Conservation (phyloP, 2,329 filamentous ascomycete genomes). For the Fusarium subglutinans region DNA sequence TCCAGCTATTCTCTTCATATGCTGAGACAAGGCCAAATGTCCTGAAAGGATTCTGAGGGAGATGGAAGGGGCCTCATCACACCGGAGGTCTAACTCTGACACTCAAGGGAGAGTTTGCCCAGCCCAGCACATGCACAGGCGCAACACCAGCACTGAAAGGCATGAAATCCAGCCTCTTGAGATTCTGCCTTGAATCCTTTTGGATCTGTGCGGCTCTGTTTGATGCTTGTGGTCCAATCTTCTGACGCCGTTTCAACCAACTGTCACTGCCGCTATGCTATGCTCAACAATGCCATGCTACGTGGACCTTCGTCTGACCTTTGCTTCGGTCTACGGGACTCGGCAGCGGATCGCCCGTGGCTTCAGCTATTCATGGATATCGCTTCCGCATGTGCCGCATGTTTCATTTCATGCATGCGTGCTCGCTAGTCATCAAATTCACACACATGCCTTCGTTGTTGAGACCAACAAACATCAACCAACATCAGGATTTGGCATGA, state of each 20-base stretch:
- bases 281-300: slow-evolving; percentile 9
- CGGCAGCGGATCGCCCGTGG: neutral
- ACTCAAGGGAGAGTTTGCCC: neutral
- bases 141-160: neutral
- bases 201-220: slow-evolving; percentile 25
- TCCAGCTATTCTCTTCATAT: slow-evolving; percentile 9
- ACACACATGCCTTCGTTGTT: neutral
- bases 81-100: slow-evolving; percentile 1
- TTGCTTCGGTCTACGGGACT: neutral
- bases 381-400: slow-evolving; percentile 3
- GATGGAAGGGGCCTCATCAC: slow-evolving; percentile 37
- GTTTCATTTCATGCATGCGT: slow-evolving; percentile 29
- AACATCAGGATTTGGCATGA: slow-evolving; percentile 11
- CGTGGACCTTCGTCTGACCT: slow-evolving; percentile 24
- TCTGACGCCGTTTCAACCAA: slow-evolving; percentile 4
- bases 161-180: slow-evolving; percentile 5
- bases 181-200: slow-evolving; percentile 19
- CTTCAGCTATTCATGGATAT: slow-evolving; percentile 17
- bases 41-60: slow-evolving; percentile 30
- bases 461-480: neutral
- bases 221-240: slow-evolving; percentile 2
- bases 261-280: neutral
- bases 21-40: slow-evolving; percentile 30
- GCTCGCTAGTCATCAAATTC: neutral
- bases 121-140: neutral